Conservation (phyloP, 768 basidiomycete genomes). For the Xanthoconium purpureum region DNA sequence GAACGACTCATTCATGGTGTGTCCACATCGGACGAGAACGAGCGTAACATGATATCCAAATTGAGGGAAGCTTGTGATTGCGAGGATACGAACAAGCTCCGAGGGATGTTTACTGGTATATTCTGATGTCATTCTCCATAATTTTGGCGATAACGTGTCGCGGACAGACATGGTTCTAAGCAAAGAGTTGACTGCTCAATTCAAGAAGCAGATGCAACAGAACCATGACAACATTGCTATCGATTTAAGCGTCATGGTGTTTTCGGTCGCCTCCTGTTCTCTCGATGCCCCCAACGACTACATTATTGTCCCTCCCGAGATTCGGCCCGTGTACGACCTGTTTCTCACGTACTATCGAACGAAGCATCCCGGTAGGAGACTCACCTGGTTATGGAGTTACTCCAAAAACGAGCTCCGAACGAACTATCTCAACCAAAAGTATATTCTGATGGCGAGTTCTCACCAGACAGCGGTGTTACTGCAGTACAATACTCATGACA, state of each 20-base stretch:
- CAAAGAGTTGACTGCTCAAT: constrained; percentile 92
- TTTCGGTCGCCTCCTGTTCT: constrained; percentile 93
- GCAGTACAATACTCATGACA: constrained; percentile 91
- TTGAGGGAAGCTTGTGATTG: constrained; percentile 95
- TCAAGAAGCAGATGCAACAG: constrained; percentile 89
- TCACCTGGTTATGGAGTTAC: constrained; percentile 99
- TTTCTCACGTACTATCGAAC: constrained; percentile 92
- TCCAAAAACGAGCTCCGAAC: constrained; percentile 95
- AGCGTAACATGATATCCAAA: constrained; percentile 97
- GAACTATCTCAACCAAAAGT: constrained; percentile 91
- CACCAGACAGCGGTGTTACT: constrained; percentile 92
- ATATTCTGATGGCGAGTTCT: constrained; percentile 91
- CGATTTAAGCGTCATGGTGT: constrained; percentile 91
- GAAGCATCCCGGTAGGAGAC: constrained; percentile 90
- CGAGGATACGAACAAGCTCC: constrained; percentile 94
- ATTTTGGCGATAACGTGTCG: not conserved
- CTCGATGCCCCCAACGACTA: constrained; percentile 78
- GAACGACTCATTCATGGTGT: constrained; percentile 88
- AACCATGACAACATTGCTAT: constrained; percentile 84
- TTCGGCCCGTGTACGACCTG: constrained; percentile 82
- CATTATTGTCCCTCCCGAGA: constrained; percentile 85
- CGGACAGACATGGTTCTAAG: constrained; percentile 87
- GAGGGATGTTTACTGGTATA: constrained; percentile 93
- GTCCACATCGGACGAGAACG: constrained; percentile 93
- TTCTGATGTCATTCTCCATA: not conserved